A percentile compares a stretch with the other conserved stretches of the same genome.
phyloP scores from a whole-genome alignment of 2,329 filamentous ascomycete genomes.

The Exophiala sideris region DNA sequence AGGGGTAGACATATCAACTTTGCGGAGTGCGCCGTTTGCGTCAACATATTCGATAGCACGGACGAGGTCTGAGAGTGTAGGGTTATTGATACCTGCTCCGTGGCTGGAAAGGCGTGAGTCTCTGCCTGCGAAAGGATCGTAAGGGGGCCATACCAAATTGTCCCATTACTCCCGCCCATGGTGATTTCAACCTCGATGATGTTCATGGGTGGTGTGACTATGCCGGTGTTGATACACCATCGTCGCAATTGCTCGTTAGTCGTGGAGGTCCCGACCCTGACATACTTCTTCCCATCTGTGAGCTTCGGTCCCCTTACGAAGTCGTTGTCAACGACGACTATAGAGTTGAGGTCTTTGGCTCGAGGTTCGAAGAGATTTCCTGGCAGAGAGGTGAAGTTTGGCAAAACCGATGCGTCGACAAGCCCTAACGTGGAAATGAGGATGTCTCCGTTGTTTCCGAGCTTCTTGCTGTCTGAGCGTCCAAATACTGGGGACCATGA shows the following conservation, averaged over 20 bases:
- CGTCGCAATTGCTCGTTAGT: conserved; percentile 48
- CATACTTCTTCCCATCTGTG: conserved; percentile 34
- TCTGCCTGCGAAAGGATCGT: background rate
- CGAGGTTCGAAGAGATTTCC: conserved; percentile 18
- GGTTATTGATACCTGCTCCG: conserved; percentile 44
- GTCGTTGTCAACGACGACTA: conserved; percentile 17
- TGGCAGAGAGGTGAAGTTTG: conserved; percentile 24
- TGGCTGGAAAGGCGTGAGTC: conserved; percentile 41
- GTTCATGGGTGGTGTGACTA: conserved; percentile 45
- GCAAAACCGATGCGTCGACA: conserved; percentile 27
- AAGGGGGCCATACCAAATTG: conserved; percentile 17
- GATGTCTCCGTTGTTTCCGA: conserved; percentile 32
- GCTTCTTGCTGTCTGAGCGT: conserved; percentile 12
- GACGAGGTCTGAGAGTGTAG: conserved; percentile 47
- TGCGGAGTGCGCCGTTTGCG: conserved; percentile 36
- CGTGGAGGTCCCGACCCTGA: conserved; percentile 43
- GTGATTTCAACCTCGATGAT: conserved; percentile 51
- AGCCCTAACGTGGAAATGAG: conserved; percentile 42
- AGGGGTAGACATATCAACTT: conserved; percentile 40
- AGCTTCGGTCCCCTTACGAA: conserved; percentile 20
- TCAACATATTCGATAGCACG: conserved; percentile 50
- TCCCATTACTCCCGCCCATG: conserved; percentile 44
- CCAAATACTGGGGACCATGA: conserved; percentile 26
- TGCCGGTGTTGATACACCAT: conserved; percentile 39
- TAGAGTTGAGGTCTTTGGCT: conserved; percentile 23